These are phyloP conservation scores for Chaetomium cochliodes DNA, from an alignment of 495 filamentous ascomycete genomes.

Conservation along the genomic window DNA sequence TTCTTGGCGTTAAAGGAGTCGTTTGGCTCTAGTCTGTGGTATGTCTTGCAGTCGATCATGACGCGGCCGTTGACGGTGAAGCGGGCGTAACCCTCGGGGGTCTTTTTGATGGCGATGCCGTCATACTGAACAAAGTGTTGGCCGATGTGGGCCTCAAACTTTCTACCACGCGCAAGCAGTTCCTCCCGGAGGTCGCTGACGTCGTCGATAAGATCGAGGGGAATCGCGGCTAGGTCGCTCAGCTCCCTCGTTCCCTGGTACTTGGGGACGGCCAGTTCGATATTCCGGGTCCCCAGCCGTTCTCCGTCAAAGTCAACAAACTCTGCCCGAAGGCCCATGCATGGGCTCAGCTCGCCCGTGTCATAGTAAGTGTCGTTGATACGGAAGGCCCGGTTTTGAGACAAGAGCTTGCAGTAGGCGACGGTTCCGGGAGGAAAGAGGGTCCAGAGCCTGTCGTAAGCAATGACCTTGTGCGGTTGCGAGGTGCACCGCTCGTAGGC, in stretches of 20 bases:
- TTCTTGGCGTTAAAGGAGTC: slow-evolving; percentile 28
- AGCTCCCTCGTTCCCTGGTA: slow-evolving; percentile 33
- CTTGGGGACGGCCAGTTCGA: slow-evolving; percentile 28
- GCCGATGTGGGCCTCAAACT: slow-evolving; percentile 37
- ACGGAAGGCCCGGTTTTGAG: slow-evolving; percentile 36
- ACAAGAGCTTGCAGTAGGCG: slow-evolving; percentile 29
- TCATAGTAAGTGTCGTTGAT: slow-evolving; percentile 30
- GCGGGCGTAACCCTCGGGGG: slow-evolving; percentile 25
- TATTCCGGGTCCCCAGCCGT: slow-evolving; percentile 28
- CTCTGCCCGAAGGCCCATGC: slow-evolving; percentile 19
- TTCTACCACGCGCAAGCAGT: slow-evolving; percentile 35
- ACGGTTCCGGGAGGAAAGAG: slow-evolving; percentile 36
- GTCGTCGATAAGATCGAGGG: slow-evolving; percentile 33
- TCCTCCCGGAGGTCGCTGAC: slow-evolving; percentile 23
- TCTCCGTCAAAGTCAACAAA: slow-evolving; percentile 42
- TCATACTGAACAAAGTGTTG: slow-evolving; percentile 36
- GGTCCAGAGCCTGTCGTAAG: slow-evolving; percentile 40
- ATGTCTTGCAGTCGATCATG: slow-evolving; percentile 43
- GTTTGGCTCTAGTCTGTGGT: slow-evolving; percentile 30
- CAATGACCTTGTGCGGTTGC: slow-evolving; percentile 32
- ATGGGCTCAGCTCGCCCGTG: slow-evolving; percentile 6
- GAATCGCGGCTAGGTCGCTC: slow-evolving; percentile 29
- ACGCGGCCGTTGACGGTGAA: slow-evolving; percentile 36
- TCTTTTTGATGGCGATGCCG: slow-evolving; percentile 33
- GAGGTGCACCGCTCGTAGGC: slow-evolving; percentile 33